Evolutionary conservation across 495 filamentous ascomycete species (phyloP), one percentile per base, ranked within the genome.

Genomic region (Penicillium herquei): DNA sequence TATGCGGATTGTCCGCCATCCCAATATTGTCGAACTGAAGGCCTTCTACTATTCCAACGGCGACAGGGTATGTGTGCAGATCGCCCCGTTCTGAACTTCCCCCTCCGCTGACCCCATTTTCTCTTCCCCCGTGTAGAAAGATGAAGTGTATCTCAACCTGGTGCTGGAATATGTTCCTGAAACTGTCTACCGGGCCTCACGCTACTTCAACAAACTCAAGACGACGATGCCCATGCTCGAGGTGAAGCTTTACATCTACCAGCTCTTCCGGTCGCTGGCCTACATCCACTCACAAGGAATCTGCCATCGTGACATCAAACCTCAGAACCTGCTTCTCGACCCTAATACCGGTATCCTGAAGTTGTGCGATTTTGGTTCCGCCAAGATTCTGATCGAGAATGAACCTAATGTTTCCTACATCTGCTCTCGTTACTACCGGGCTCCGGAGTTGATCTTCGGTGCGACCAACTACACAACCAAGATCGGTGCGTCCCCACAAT

Each of bases 401-500:
- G 94, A 99, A 78, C 94, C 94, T 3, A 99, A 99, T 64, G 94
- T 99, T 35, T 99, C 94, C 31, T 99, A 99, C 78, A 99, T 99
- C 66, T 99, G 94, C 79, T 99, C 94, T 44, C 88, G 95, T 48
- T 99, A 99, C 78, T 99, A 99, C 79, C 84, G 94, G 64, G 94
- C 94, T 34, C 94, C 94, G 4, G 94, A 99, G 77, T 80, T 98
- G 74, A 98, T 99, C 66, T 99, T 99, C 68, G 95, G 94, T 52
- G 94, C 94, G 11, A 98, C 95, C 34, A 99, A 99, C 70, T 99
- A 99, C 79, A 98, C 95, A 45, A 98, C 94, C 60, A 99, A 98
- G 78, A 99, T 99, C 71, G 94, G 94, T 98, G 83, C 73, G 84
- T 71, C 9, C 14, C 9, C n/a, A 11, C 17, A 26, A 14, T 35